A percentile compares a stretch with the other conserved stretches of the same genome.
Evolutionary conservation across 2,329 filamentous ascomycete genomes (phyloP).

Genomic region (Fusarium nodosum): DNA sequence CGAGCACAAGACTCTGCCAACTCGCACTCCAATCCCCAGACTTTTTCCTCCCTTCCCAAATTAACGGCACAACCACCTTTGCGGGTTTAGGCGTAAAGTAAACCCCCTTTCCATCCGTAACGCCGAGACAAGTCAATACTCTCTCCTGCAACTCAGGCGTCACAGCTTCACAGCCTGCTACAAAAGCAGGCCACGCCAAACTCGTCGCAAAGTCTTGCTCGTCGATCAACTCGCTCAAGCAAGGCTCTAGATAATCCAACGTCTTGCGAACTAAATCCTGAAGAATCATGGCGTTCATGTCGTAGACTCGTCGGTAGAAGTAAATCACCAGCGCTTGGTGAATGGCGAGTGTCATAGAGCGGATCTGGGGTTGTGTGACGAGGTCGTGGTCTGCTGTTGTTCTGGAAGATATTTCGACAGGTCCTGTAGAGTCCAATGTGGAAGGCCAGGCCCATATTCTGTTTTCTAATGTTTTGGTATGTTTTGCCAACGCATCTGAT

Average conservation of each 20-base stretch:
- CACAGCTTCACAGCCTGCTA: constrained; percentile 59
- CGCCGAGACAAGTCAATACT: constrained; percentile 41
- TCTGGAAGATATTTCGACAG: constrained; percentile 7
- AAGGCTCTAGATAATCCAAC: constrained; percentile 54
- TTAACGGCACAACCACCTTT: constrained; percentile 46
- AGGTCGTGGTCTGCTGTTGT: constrained; percentile 28
- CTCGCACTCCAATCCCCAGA: constrained; percentile 52
- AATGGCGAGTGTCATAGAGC: constrained; percentile 53
- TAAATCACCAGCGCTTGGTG: constrained; percentile 60
- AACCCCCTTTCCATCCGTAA: constrained; percentile 50
- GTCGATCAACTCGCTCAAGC: constrained; percentile 51
- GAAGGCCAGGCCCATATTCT: constrained; percentile 52
- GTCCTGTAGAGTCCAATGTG: constrained; percentile 14
- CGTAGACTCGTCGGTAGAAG: constrained; percentile 59
- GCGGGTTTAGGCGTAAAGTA: constrained; percentile 50
- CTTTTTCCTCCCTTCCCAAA: constrained; percentile 50
- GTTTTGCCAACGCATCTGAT: constrained; percentile 47
- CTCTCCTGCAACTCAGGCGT: constrained; percentile 53
- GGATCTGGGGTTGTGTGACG: constrained; percentile 39
- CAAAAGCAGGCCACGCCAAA: constrained; percentile 60
- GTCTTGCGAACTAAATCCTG: constrained; percentile 56
- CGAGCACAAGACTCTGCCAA: constrained; percentile 46
- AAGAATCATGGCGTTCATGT: constrained; percentile 56
- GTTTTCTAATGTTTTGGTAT: constrained; percentile 52
- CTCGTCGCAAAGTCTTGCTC: constrained; percentile 56